A percentile compares a stretch with the other conserved stretches of the same genome.
These are phyloP conservation scores for Fomitopsis serialis DNA, from an alignment of 768 basidiomycete genomes.

Conservation along the genomic window DNA sequence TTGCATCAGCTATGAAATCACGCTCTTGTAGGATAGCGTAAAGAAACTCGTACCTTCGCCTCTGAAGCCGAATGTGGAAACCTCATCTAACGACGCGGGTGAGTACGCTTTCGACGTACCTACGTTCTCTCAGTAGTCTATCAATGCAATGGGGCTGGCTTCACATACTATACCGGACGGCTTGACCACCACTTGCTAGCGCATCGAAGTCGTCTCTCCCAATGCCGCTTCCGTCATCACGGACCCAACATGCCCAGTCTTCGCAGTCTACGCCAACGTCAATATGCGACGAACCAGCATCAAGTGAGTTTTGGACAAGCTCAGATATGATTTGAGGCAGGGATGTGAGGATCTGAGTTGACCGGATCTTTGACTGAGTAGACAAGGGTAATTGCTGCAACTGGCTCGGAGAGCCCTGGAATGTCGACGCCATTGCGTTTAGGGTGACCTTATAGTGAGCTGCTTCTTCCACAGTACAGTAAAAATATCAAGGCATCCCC, in stretches of 20 bases:
- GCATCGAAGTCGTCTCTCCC: conserved; percentile 48
- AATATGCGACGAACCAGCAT: conserved; percentile 67
- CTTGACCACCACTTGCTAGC: conserved; percentile 46
- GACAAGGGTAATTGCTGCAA: conserved; percentile 38
- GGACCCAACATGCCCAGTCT: conserved; percentile 81
- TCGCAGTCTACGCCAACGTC: conserved; percentile 69
- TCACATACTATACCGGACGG: conserved; percentile 64
- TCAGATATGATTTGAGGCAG: conserved; percentile 77
- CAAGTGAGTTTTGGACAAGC: conserved; percentile 85
- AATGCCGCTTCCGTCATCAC: conserved; percentile 83
- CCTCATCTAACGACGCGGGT: conserved; percentile 40
- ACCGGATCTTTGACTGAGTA: conserved; percentile 73
- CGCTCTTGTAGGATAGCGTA: not conserved
- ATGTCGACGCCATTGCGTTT: no score
- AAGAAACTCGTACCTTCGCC: conserved; percentile 67
- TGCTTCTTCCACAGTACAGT: no score
- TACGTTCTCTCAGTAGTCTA: conserved; percentile 20
- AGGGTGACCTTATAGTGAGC: no score
- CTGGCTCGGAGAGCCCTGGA: not conserved
- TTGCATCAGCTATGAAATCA: not conserved
- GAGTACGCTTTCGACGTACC: conserved; percentile 72
- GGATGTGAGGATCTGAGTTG: conserved; percentile 80
- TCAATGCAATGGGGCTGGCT: not conserved
- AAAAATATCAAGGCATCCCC: no score
- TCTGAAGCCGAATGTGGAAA: conserved; percentile 81